Conservation (phyloP, 768 basidiomycete species). For the Sistotremastrum suecicum region DNA sequence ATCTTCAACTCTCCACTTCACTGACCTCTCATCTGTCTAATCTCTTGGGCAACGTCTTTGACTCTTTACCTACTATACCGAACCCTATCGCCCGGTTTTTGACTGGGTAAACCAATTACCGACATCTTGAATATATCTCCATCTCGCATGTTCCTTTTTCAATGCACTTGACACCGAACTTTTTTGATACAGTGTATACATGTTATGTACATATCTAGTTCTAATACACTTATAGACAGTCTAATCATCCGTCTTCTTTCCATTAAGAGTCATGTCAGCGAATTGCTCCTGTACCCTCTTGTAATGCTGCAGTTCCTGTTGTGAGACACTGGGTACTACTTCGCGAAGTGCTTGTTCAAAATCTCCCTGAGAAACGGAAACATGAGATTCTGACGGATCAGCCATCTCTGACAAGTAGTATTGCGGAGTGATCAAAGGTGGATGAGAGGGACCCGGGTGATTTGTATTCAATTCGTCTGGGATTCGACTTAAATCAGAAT, state of each 20-base stretch:
- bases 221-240: conserved; percentile 9
- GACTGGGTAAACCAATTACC: too few species aligned
- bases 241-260: conserved; percentile 6
- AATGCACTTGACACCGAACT: not conserved
- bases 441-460: conserved; percentile 43
- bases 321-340: conserved; percentile 71
- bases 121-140: too few species aligned
- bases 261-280: conserved; percentile 23
- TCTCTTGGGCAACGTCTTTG: conserved; percentile 39
- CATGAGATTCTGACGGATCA: conserved; percentile 46
- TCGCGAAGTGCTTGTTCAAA: conserved; percentile 60
- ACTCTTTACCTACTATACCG: conserved; percentile 5
- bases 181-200: not conserved
- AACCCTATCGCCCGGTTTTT: too few species aligned
- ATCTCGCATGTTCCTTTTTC: too few species aligned
- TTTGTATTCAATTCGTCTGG: conserved; percentile 16
- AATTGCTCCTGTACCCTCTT: conserved; percentile 55
- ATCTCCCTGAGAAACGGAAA: conserved; percentile 63
- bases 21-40: conserved; percentile 32
- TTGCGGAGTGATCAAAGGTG: conserved; percentile 68
- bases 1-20: conserved; percentile 25
- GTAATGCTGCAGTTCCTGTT: conserved; percentile 80
- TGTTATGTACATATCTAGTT: conserved; percentile 8
- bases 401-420: conserved; percentile 85
- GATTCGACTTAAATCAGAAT: conserved; percentile 8